phyloP scores from a whole-genome alignment of 177 flowering plant species.

The Vitis hybrid region DNA sequence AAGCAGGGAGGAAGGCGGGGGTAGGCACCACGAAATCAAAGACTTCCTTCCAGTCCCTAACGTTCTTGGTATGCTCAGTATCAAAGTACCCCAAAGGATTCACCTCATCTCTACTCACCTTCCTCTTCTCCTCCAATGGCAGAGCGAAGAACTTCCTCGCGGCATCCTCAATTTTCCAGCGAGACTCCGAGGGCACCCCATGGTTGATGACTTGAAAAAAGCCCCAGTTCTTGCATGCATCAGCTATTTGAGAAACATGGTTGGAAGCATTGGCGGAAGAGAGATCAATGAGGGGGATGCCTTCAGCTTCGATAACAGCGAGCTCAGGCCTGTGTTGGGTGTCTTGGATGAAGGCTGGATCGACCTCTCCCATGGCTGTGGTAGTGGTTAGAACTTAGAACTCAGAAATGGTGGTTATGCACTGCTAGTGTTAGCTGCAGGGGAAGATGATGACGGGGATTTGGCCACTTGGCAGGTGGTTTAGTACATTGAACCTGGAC shows the following conservation, averaged over 20 bases:
- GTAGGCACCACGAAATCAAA: slow-evolving; percentile 37
- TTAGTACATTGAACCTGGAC: no score
- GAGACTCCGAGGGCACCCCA: slow-evolving; percentile 43
- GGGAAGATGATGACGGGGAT: no score
- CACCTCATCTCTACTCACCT: slow-evolving; percentile 48
- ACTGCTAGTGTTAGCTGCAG: no score
- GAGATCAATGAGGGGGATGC: slow-evolving; percentile 53
- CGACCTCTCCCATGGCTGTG: slow-evolving; percentile 45
- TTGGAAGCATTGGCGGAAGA: slow-evolving; percentile 10
- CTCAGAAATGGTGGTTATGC: no score
- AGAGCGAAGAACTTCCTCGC: slow-evolving; percentile 47
- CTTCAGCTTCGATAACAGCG: slow-evolving; percentile 25
- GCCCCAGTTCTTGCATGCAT: slow-evolving; percentile 63
- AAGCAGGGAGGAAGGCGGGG: slow-evolving; percentile 34
- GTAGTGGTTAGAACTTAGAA: no score
- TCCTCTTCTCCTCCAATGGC: slow-evolving; percentile 52
- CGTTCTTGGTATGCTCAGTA: slow-evolving; percentile 57
- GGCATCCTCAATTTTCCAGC: slow-evolving; percentile 19
- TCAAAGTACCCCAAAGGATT: slow-evolving; percentile 52
- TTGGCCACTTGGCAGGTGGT: no score
- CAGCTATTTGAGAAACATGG: slow-evolving; percentile 35
- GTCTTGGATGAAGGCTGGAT: slow-evolving; percentile 50
- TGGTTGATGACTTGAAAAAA: slow-evolving; percentile 78
- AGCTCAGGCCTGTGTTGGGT: slow-evolving; percentile 50
- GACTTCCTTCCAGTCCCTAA: slow-evolving; percentile 74